Base-by-base conservation (phyloP, 805 yeast genomes). In the Candida berthetii region DNA sequence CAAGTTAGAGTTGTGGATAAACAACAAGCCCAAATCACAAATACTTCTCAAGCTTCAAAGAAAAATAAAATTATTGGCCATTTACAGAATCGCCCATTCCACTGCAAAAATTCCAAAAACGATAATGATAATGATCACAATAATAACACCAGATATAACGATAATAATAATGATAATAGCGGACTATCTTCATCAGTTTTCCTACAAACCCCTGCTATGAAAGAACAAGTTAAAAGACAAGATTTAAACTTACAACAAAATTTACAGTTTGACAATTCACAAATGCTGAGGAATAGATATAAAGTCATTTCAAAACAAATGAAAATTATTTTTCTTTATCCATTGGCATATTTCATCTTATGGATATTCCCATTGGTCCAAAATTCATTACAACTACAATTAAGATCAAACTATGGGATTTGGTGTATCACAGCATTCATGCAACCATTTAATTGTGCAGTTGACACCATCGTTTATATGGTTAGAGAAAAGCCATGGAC, bases 401-500 rank as follows among this genome's bases (percentile, higher is more conserved):
- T 72, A 44, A 75, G 77, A 1, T 77, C 83, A 2, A 68, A 75
- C 8, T 71, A 72, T 44, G 82, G 91, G 82, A 60, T 86, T 33
- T 72, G 76, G 40, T 72, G 77, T 40, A 62, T 83, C 41, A 78
- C 83, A n/a, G 84, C 93, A 0, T 80, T 80, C 49, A 77, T 82
- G 68, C 89, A 84, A 60, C 90, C 96, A 2, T 72, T 85, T 51
- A 83, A 83, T 60, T 89, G 96, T 37, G 68, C 80, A 22, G 79
- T 89, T 20, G 96, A 89, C 54, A 70, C 89, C 0, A 43, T 76
- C 15, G 96, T 88, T 10, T 89, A 86, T 56, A 64, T 84, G 29
- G 74, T 80, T 47, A 69, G 95, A 42, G 97, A 89, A 56, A 72
- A 68, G 44, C 96, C 96, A 1, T 87, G 95, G 95, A 66, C 67